Evolutionary conservation across 1,284 basidiomycete species (phyloP), one percentile per base, ranked within the genome.

Genomic region (Schizophyllum commune): DNA sequence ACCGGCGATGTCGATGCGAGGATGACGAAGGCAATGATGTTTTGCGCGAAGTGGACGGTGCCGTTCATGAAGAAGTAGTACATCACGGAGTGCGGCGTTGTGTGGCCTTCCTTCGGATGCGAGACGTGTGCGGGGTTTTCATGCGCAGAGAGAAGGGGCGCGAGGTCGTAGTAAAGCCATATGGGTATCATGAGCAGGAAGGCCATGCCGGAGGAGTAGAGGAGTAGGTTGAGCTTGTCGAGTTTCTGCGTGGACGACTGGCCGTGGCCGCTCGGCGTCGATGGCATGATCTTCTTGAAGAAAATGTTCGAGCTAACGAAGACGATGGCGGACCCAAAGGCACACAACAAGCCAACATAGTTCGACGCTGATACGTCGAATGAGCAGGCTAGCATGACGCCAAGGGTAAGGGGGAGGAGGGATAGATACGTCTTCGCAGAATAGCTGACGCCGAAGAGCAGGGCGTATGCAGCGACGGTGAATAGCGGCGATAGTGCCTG

Each of bases 221-320:
- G 88, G 22, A 99, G 80, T 32, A 99, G 82, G 76, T 98, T 98
- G 71, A 99, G 83, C 79, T 98, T 99, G 83, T 99, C 96, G 59
- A 99, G 82, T 71, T 94, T 94, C 8, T 82, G 75, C 1, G 83
- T 77, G 33, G 74, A 64, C 60, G 78, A 74, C 8, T 75, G 71
- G 17, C 75, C 65, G 27, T 74, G 73, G n/a, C 71, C 69, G 47
- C 71, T 73, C 9, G 77, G 70, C 57, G 79, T 81, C 19, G 86
- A 85, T 0, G 95, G 95, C 81, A 99, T 89, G 63, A 99, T 88
- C 79, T 98, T 98, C 77, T 99, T 99, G 83, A 96, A 97, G 75
- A 96, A 98, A 69, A 99, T 98, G 77, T 99, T 99, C 66, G 96
- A 96, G 63, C 92, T 93, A 58, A 99, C 97, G 72, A 99, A 98